phyloP scores from a whole-genome alignment of 257 asterid species.

The Cordia subcordata region DNA sequence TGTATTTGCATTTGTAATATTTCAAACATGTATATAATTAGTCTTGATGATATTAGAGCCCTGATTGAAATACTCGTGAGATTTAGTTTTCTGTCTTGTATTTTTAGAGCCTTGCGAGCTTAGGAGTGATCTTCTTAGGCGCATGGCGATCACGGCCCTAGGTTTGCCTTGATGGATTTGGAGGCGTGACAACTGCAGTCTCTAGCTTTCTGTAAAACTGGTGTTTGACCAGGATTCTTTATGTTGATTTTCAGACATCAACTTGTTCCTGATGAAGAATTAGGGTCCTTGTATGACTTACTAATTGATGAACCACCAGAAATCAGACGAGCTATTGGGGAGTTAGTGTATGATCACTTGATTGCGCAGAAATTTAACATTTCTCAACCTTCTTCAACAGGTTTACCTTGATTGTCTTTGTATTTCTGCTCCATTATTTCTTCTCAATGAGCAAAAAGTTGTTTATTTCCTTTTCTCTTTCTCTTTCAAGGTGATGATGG shows the following conservation, averaged over 20 bases:
- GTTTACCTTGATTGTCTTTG: constrained; percentile 31
- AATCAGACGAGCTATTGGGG: constrained; percentile 92
- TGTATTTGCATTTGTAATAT: too few relatives aligned
- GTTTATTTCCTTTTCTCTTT: constrained; percentile 1
- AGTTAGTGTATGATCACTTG: constrained; percentile 86
- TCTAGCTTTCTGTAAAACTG: constrained; percentile 1
- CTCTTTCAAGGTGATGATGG: constrained; percentile 50
- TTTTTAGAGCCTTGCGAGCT: too few relatives aligned
- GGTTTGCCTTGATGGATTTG: too few relatives aligned
- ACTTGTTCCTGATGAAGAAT: constrained; percentile 96
- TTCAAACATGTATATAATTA: too few relatives aligned
- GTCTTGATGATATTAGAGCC: too few relatives aligned
- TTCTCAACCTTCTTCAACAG: constrained; percentile 72
- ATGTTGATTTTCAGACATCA: constrained; percentile 65
- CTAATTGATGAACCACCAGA: constrained; percentile 96
- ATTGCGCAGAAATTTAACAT: constrained; percentile 88
- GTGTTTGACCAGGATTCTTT: constrained; percentile 17
- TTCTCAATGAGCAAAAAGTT: neutral
- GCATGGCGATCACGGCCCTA: too few relatives aligned
- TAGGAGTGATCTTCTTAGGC: too few relatives aligned
- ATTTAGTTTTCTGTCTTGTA: too few relatives aligned
- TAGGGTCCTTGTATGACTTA: constrained; percentile 90
- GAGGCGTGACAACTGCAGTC: too few relatives aligned
- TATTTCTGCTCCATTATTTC: neutral
- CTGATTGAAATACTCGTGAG: too few relatives aligned